These are phyloP conservation scores for Mycena crocata DNA, from an alignment of 768 basidiomycete genomes.

Conservation along the genomic window DNA sequence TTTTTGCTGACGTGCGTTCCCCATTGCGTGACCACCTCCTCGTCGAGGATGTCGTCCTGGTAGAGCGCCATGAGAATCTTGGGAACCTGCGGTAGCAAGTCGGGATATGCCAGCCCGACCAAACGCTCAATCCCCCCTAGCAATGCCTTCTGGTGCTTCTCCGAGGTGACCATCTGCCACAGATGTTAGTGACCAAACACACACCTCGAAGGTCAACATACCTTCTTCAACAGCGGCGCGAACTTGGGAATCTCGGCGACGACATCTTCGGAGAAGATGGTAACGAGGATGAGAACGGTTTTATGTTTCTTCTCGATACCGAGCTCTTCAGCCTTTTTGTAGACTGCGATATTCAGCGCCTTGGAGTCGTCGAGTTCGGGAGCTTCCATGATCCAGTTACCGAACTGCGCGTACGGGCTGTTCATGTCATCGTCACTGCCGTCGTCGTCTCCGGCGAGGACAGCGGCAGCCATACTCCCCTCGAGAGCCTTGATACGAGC, in stretches of 20 bases:
- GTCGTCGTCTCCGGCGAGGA: conserved; percentile 78
- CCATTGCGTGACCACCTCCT: conserved; percentile 91
- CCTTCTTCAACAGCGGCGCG: conserved; percentile 81
- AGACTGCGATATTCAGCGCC: conserved; percentile 74
- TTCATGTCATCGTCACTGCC: conserved; percentile 90
- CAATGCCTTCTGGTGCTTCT: conserved; percentile 95
- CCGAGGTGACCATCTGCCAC: conserved; percentile 83
- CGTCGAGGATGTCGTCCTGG: conserved; percentile 92
- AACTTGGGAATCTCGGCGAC: conserved; percentile 73
- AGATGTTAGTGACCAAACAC: conserved; percentile 20
- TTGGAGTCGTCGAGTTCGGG: conserved; percentile 59
- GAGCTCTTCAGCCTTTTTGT: conserved; percentile 89
- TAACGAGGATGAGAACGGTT: conserved; percentile 82
- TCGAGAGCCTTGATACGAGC: conserved; percentile 82
- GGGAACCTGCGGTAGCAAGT: conserved; percentile 77
- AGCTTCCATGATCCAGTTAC: conserved; percentile 87
- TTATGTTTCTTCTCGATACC: conserved; percentile 97
- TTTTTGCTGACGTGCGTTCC: conserved; percentile 97
- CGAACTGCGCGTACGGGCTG: conserved; percentile 87
- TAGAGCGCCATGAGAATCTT: conserved; percentile 96
- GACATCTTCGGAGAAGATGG: conserved; percentile 83
- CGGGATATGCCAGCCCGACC: conserved; percentile 80
- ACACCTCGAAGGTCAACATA: conserved; percentile 44
- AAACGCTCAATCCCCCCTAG: conserved; percentile 93
- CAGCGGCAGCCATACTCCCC: conserved; percentile 62